phyloP scores from a whole-genome alignment of 139 green algal species.

The Nannochloris sp. region DNA sequence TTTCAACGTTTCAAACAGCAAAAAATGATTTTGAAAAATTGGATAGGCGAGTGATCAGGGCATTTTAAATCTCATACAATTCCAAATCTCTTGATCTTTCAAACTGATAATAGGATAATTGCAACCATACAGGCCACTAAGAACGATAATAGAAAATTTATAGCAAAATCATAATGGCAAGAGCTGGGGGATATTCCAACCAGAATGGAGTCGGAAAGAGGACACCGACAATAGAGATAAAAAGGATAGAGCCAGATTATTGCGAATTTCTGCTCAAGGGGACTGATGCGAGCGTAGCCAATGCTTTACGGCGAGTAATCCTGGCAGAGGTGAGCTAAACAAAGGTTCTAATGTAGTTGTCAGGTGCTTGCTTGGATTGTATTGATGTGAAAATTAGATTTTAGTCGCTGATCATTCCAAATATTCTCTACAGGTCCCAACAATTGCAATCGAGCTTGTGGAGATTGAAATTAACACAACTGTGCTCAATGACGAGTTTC shows the following conservation, averaged over 20 bases:
- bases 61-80: background rate
- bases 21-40: too few relatives aligned
- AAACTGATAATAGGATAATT: background rate
- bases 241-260: constrained; percentile 38
- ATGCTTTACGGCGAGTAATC: constrained; percentile 90
- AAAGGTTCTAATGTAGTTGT: background rate
- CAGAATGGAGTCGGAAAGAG: background rate
- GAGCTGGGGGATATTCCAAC: background rate
- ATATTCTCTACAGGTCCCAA: constrained; percentile 66
- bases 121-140: background rate
- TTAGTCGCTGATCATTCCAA: background rate
- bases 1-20: too few relatives aligned
- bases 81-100: background rate
- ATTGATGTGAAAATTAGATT: background rate
- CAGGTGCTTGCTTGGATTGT: background rate
- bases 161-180: background rate
- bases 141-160: background rate
- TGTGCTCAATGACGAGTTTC: constrained; percentile 96
- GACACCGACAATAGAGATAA: background rate
- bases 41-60: too few relatives aligned
- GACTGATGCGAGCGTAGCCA: constrained; percentile 84
- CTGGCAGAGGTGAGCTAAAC: constrained; percentile 56
- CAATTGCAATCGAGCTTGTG: constrained; percentile 96
- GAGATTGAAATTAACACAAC: constrained; percentile 96
- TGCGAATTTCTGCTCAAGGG: constrained; percentile 83